Evolutionary conservation across 352 stramenopile species (phyloP), one percentile per base, ranked within the genome.

Genomic region (Aphanomyces stellatus): DNA sequence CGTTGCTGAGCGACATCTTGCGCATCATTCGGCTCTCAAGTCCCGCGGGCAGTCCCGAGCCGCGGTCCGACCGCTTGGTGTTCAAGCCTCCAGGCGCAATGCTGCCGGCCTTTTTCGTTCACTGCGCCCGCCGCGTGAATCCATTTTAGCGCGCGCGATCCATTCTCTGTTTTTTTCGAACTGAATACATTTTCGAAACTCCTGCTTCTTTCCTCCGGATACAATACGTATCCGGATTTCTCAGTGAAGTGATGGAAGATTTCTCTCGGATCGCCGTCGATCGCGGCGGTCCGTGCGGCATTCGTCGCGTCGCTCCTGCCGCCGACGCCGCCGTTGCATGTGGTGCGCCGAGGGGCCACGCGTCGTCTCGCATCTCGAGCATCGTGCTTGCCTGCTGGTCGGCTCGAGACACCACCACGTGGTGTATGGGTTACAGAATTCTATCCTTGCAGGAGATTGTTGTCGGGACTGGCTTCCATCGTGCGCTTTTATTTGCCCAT

Each of bases 1-100:
- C 85, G 40, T 41, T 90, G 41, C 57, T 90, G 15, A 70, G 82
- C 34, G 71, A 82, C 19, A 74, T 90, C 25, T 77, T 88, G 48
- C 67, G 69, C 1, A 79, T 82, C 51, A 62, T 90, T 15, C 79
- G 77, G 55, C 57, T 72, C 27, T 77, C 69, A 43, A 72, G 77
- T 31, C 79, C 79, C 0, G 48, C 74, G 0, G 78, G 87, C 35
- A 53, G 55, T 11, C 69, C 72, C 0, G 74, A 77, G 25, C 69
- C 72, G 10, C 71, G 72, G n/a, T 67, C 65, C 34, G 80, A 78
- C 41, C 67, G 76, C 30, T 61, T 84, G 11, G 64, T 68, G 7
- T 65, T 71, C n/a, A 46, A 72, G n/a, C 59, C 72, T 19, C 74
- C 77, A 31, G 71, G 76, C 46, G 74, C 72, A 30, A 72, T 77